Evolutionary conservation across 176 grass and related monocot genomes (phyloP).

Genomic region (Musa itinerans): DNA sequence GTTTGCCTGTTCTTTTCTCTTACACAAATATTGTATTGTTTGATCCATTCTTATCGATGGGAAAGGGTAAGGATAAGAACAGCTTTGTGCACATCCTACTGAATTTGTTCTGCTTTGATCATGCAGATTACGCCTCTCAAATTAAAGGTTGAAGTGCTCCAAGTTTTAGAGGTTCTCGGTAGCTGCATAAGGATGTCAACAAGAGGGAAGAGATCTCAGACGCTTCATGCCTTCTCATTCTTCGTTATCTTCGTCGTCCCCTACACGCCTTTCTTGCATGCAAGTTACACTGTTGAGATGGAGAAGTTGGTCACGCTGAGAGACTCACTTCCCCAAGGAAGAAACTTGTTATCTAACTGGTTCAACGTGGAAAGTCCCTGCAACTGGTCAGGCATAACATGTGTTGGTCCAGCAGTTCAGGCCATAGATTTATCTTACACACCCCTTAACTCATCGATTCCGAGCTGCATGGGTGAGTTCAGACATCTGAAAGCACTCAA

Average conservation of each 20-base stretch:
- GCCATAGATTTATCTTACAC: conserved; percentile 63
- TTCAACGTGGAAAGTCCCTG: conserved; percentile 73
- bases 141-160: conserved; percentile 21
- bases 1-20: too few species aligned
- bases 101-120: conserved; percentile 15
- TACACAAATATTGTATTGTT: too few species aligned
- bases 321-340: conserved; percentile 38
- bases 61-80: background rate
- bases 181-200: conserved; percentile 1
- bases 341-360: conserved; percentile 60
- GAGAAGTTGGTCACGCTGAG: conserved; percentile 45
- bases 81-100: background rate
- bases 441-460: conserved; percentile 48
- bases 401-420: conserved; percentile 33
- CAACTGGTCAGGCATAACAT: conserved; percentile 67
- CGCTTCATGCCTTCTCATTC: conserved; percentile 21
- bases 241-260: conserved; percentile 29
- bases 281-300: conserved; percentile 34
- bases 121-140: conserved; percentile 37
- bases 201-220: conserved; percentile 21
- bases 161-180: background rate
- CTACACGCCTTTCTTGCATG: conserved; percentile 20
- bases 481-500: conserved; percentile 53
- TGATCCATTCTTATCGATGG: background rate
- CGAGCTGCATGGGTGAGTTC: conserved; percentile 43